Percentiles rank a stretch among this genome's conserved stretches.
These are phyloP conservation scores for Penicillium corylophilum DNA, from an alignment of 2,329 filamentous ascomycete genomes.

Conservation along the genomic window DNA sequence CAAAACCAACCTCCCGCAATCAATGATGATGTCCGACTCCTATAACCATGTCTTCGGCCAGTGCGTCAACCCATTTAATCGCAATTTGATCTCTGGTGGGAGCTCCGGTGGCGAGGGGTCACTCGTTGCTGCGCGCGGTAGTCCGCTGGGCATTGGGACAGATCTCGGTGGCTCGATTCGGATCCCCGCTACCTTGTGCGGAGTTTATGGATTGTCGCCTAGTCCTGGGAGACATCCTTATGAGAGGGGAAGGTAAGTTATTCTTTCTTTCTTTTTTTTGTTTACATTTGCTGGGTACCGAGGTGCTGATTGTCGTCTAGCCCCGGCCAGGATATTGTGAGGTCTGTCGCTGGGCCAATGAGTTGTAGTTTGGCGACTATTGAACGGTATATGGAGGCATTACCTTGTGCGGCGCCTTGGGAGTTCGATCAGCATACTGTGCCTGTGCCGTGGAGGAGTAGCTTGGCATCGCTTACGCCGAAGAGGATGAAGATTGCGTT, in stretches of 20 bases:
- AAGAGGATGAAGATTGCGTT: slow-evolving; percentile 61
- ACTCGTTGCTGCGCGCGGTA: slow-evolving; percentile 51
- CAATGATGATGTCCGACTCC: slow-evolving; percentile 29
- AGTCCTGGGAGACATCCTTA: slow-evolving; percentile 39
- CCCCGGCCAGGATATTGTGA: slow-evolving; percentile 28
- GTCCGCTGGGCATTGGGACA: slow-evolving; percentile 55
- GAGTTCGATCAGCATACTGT: slow-evolving; percentile 36
- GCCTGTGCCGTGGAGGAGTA: slow-evolving; percentile 39
- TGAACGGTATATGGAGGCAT: slow-evolving; percentile 34
- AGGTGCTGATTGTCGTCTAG: slow-evolving; percentile 8
- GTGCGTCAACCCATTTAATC: slow-evolving; percentile 54
- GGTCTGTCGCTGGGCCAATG: slow-evolving; percentile 31
- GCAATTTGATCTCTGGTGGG: slow-evolving; percentile 52
- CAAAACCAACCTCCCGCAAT: slow-evolving; percentile 26
- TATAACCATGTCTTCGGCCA: slow-evolving; percentile 52
- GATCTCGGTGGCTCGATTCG: slow-evolving; percentile 55
- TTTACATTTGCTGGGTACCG: slow-evolving; percentile 3
- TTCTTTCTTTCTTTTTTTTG: slow-evolving; percentile 14
- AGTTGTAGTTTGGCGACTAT: slow-evolving; percentile 25
- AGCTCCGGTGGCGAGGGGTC: slow-evolving; percentile 57
- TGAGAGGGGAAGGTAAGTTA: slow-evolving; percentile 33
- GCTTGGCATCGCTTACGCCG: slow-evolving; percentile 19
- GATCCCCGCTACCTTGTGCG: slow-evolving; percentile 57
- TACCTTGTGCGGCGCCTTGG: slow-evolving; percentile 39
- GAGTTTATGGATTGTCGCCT: slow-evolving; percentile 51